phyloP scores from a whole-genome alignment of 2,329 filamentous ascomycete genomes.

The Aspergillus amoenus region DNA sequence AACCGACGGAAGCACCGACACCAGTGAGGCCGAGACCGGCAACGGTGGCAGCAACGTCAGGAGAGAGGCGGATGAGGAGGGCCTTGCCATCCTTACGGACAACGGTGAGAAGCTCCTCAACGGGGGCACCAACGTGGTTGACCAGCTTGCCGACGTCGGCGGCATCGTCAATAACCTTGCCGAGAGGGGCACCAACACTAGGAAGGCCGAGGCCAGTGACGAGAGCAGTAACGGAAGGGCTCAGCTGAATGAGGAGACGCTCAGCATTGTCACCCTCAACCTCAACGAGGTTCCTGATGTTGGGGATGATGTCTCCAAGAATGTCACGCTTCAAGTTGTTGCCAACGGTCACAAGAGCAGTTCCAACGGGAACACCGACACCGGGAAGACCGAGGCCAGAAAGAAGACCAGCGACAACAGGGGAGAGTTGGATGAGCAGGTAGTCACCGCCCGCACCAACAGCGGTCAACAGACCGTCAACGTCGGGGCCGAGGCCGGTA shows the following conservation, averaged over 20 bases:
- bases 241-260: constrained; percentile 33
- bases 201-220: constrained; percentile 27
- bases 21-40: constrained; percentile 12
- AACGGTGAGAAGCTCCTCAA: constrained; percentile 28
- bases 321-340: constrained; percentile 32
- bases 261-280: constrained; percentile 29
- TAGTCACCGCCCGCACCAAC: constrained; percentile 28
- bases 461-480: constrained; percentile 32
- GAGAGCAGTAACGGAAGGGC: constrained; percentile 24
- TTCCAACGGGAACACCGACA: constrained; percentile 20
- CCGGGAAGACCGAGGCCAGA: constrained; percentile 14
- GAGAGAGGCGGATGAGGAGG: constrained; percentile 33
- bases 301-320: constrained; percentile 26
- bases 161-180: constrained; percentile 21
- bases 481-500: constrained; percentile 24
- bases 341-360: constrained; percentile 22
- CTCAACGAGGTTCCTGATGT: constrained; percentile 27
- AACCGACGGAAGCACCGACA: constrained; percentile 21
- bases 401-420: constrained; percentile 15
- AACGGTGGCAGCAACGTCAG: constrained; percentile 15
- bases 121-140: constrained; percentile 25
- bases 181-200: constrained; percentile 27
- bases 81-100: constrained; percentile 26
- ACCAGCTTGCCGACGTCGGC: constrained; percentile 23
- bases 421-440: constrained; percentile 33